These are phyloP conservation scores for Phalaenopsis hybrid DNA, from an alignment of 116 monocot species.

Conservation along the genomic window DNA sequence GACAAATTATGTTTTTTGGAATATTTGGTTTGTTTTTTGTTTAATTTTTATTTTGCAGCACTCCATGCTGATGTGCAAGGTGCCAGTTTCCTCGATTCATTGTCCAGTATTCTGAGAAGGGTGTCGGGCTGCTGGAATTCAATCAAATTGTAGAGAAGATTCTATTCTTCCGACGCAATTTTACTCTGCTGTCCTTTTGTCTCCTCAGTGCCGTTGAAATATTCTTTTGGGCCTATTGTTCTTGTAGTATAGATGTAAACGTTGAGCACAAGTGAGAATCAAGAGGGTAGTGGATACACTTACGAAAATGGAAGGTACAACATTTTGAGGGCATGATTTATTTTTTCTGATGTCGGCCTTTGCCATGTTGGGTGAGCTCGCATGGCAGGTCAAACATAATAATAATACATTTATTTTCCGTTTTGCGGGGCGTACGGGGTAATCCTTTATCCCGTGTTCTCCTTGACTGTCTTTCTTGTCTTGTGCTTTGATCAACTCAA, in stretches of 20 bases:
- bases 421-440: not conserved
- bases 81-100: no score
- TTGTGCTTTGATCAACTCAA: not conserved
- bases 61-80: no score
- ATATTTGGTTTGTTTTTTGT: no score
- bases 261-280: not conserved
- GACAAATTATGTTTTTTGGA: no score
- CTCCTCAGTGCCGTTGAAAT: no score
- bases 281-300: not conserved
- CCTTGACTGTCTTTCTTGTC: not conserved
- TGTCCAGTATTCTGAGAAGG: no score
- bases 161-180: no score
- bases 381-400: not conserved
- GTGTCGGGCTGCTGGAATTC: no score
- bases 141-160: no score
- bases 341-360: not conserved
- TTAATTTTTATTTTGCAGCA: no score
- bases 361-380: constrained; percentile 13
- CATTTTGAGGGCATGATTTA: not conserved
- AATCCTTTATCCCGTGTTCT: not conserved
- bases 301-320: not conserved
- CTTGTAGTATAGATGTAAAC: not conserved
- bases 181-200: no score
- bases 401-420: not conserved
- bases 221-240: not conserved